Evolutionary conservation across 2,329 filamentous ascomycete species (phyloP), one percentile per base, ranked within the genome.

Genomic region (Phaeosphaeria sp.): DNA sequence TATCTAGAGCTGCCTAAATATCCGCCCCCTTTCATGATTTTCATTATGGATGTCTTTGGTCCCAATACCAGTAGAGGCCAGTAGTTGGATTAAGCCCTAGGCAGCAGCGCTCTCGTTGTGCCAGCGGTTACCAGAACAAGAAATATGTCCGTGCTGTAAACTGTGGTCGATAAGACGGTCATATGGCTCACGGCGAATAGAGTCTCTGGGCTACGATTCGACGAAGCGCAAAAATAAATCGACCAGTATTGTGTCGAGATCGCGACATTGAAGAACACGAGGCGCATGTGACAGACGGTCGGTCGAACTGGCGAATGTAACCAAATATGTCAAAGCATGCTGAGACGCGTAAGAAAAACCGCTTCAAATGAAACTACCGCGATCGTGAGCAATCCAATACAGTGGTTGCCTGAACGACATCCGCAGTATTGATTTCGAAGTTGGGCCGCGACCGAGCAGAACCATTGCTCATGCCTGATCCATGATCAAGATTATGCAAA

Each of bases 1-100:
- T n/a, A 6, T 39, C 15, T 17, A 39, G 11, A n/a, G 36, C 36
- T 39, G 36, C 36, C 36, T 39, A 39, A 39, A n/a, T n/a, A 2
- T n/a, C n/a, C 36, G 36, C 36, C 36, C 36, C 36, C 36, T 39
- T 39, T 17, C 36, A n/a, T 15, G 36, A 39, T 39, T 17, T 13
- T 15, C 15, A 39, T n/a, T 4, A 13, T 39, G 3, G 15, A n/a
- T 39, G 15, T 39, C 15, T n/a, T 17, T 39, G 36, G 36, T 17
- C 36, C 36, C 36, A 2, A 39, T 39, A 39, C 15, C 36, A 39
- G 36, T 17, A 39, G 4, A 17, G 6, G 36, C 15, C 36, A 17
- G 54, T 62, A 49, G 61, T 66, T 54, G 53, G 58, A 58, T 54
- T 50, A 58, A 62, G 48, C 52, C 63, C 58, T 62, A 65, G 63